Evolutionary conservation across 176 grass and related monocot species (phyloP).

Genomic region (Cenchrus purpureus): DNA sequence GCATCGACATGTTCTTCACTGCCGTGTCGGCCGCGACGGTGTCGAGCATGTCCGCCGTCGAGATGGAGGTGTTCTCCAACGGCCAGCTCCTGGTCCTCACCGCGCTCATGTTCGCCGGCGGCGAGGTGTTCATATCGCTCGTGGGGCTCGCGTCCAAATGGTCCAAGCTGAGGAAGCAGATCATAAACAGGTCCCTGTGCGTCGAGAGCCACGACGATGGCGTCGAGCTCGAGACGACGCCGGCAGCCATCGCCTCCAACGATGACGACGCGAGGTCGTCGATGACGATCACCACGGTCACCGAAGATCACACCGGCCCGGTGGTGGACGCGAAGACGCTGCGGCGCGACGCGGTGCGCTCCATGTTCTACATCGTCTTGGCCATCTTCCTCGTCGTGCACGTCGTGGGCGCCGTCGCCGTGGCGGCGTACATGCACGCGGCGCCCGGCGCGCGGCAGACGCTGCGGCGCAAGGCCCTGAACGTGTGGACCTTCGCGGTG

Average conservation of each 20-base stretch:
- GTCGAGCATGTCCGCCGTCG: slow-evolving; percentile 76
- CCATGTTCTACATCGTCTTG: slow-evolving; percentile 47
- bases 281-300: background rate
- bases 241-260: background rate
- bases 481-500: slow-evolving; percentile 53
- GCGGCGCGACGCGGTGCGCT: slow-evolving; percentile 37
- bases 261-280: background rate
- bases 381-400: slow-evolving; percentile 49
- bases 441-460: slow-evolving; percentile 40
- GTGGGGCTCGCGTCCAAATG: slow-evolving; percentile 42
- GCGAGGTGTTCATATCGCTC: slow-evolving; percentile 64
- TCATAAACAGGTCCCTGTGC: background rate
- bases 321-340: slow-evolving; percentile 10
- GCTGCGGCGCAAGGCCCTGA: slow-evolving; percentile 49
- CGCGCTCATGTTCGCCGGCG: slow-evolving; percentile 59
- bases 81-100: slow-evolving; percentile 63
- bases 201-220: slow-evolving; percentile 13
- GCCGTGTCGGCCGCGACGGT: slow-evolving; percentile 71
- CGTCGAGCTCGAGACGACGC: background rate
- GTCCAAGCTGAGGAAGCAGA: slow-evolving; percentile 31
- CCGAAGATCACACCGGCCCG: background rate
- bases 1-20: slow-evolving; percentile 64
- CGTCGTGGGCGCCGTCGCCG: slow-evolving; percentile 33
- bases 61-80: slow-evolving; percentile 75
- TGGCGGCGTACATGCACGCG: slow-evolving; percentile 39